Evolutionary conservation across 768 basidiomycete genomes (phyloP).

Genomic region (Infundibulicybe gibba): DNA sequence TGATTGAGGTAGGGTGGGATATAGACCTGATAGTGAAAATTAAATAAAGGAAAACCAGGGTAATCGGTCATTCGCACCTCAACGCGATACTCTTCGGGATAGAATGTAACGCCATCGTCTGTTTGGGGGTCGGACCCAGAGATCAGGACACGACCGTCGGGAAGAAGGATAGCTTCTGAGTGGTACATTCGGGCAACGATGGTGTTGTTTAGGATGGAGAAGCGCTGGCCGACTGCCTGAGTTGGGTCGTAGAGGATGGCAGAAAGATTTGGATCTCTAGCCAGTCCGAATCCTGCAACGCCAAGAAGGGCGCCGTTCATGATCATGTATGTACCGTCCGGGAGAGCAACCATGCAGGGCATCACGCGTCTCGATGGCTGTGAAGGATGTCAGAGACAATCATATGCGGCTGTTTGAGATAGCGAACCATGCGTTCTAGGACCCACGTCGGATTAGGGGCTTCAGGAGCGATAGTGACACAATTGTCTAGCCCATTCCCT

Average conservation of each 20-base stretch:
- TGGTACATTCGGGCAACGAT: conserved; percentile 77
- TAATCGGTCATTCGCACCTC: conserved; percentile 24
- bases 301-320: conserved; percentile 72
- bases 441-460: conserved; percentile 58
- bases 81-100: conserved; percentile 75
- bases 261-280: conserved; percentile 53
- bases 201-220: conserved; percentile 64
- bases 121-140: conserved; percentile 77
- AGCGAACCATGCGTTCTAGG: conserved; percentile 73
- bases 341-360: conserved; percentile 69
- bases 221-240: conserved; percentile 51
- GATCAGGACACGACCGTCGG: conserved; percentile 71
- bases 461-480: conserved; percentile 68
- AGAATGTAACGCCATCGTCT: conserved; percentile 37
- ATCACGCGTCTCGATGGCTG: conserved; percentile 74
- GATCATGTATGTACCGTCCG: conserved; percentile 75
- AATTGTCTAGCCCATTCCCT: conserved; percentile 60
- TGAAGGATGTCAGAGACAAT: not conserved
- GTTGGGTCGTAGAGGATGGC: conserved; percentile 72
- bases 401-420: not conserved
- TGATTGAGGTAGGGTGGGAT: conserved; percentile 80
- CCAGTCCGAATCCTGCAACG: conserved; percentile 72
- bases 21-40: conserved; percentile 46
- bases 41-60: not conserved
- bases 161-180: conserved; percentile 70